phyloP scores from a whole-genome alignment of 768 basidiomycete genomes.

The Pleurotus tuoliensis region DNA sequence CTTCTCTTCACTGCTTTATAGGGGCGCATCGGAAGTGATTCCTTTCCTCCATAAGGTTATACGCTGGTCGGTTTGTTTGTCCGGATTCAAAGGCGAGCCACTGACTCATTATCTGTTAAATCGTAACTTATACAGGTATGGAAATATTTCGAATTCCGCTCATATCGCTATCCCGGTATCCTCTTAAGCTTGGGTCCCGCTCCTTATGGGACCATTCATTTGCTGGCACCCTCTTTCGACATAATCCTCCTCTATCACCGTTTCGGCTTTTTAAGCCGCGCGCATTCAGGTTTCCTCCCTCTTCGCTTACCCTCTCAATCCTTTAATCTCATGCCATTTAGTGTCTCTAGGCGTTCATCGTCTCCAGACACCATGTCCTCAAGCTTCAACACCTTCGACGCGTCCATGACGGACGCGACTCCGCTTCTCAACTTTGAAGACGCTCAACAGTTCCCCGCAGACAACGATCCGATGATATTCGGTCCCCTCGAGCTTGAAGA shows the following conservation, averaged over 20 bases:
- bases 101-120: neutral
- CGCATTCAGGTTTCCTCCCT: slow-evolving; percentile 21
- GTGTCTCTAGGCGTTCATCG: slow-evolving; percentile 30
- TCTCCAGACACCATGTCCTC: slow-evolving; percentile 21
- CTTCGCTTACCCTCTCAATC: slow-evolving; percentile 11
- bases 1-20: slow-evolving; percentile 11
- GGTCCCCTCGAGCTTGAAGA: slow-evolving; percentile 60
- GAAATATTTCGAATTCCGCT: slow-evolving; percentile 14
- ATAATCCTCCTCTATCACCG: slow-evolving; percentile 12
- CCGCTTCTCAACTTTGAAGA: slow-evolving; percentile 35
- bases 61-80: slow-evolving; percentile 6
- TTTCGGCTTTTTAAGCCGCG: slow-evolving; percentile 35
- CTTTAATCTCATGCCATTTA: slow-evolving; percentile 37
- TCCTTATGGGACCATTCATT: slow-evolving; percentile 21
- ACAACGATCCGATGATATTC: slow-evolving; percentile 54
- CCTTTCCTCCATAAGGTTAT: slow-evolving; percentile 3
- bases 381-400: slow-evolving; percentile 17
- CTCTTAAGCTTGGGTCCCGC: slow-evolving; percentile 35
- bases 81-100: slow-evolving; percentile 34
- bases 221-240: slow-evolving; percentile 26
- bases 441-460: slow-evolving; percentile 26
- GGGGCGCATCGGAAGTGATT: slow-evolving; percentile 12
- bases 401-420: slow-evolving; percentile 23
- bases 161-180: slow-evolving; percentile 26
- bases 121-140: slow-evolving; percentile 21